These are phyloP conservation scores for Acer yangbiense DNA, from an alignment of 345 rosid species.

Conservation along the genomic window DNA sequence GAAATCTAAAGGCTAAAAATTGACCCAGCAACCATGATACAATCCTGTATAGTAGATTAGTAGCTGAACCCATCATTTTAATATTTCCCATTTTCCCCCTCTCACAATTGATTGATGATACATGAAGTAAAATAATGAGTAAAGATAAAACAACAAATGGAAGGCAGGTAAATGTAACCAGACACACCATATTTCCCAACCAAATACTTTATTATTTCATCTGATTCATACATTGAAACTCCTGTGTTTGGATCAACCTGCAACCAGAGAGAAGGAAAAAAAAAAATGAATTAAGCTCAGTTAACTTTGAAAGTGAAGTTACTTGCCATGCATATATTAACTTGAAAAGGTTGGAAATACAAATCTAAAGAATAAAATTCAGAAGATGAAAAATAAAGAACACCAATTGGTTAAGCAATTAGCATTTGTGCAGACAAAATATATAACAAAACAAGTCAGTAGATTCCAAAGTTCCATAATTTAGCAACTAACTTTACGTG, in stretches of 20 bases:
- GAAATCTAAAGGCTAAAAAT: no score
- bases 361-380: neutral
- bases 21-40: no score
- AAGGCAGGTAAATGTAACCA: constrained; percentile 17
- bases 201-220: constrained; percentile 83
- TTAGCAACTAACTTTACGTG: neutral
- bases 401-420: neutral
- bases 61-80: neutral
- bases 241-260: constrained; percentile 97
- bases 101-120: neutral
- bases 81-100: neutral
- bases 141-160: neutral
- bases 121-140: neutral
- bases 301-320: constrained; percentile 4
- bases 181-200: constrained; percentile 73
- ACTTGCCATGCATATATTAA: neutral
- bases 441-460: neutral
- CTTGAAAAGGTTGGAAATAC: neutral
- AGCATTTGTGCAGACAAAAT: neutral
- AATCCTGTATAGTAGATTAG: no score
- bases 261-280: constrained; percentile 24
- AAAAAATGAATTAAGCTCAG: constrained; percentile 1
- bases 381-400: neutral
- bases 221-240: constrained; percentile 91
- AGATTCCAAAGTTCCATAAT: neutral